phyloP scores from a whole-genome alignment of 2,329 filamentous ascomycete genomes.

The Colletotrichum tropicicola region DNA sequence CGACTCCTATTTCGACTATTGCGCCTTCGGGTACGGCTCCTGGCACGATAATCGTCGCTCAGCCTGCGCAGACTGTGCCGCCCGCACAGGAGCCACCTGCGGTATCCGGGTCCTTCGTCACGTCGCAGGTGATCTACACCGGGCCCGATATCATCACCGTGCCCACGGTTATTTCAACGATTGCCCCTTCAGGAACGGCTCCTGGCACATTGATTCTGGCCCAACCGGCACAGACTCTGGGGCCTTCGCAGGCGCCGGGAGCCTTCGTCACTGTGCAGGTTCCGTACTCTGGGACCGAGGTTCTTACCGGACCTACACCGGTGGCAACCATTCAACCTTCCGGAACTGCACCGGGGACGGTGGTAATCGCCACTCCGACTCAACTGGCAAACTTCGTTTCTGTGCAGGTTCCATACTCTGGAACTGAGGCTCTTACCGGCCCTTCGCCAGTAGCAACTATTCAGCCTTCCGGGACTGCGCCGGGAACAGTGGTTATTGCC shows the following conservation, averaged over 20 bases:
- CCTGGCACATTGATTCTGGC: neutral
- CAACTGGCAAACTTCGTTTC: too few species aligned
- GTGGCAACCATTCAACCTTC: too few species aligned
- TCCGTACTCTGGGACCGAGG: too few species aligned
- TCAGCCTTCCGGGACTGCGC: too few species aligned
- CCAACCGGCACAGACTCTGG: neutral
- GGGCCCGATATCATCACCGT: neutral
- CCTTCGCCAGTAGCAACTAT: too few species aligned
- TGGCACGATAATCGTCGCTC: conserved; percentile 15
- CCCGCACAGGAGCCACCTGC: neutral
- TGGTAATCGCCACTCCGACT: too few species aligned
- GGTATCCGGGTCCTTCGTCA: conserved; percentile 1
- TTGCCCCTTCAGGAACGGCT: neutral
- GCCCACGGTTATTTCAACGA: neutral
- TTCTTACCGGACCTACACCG: too few species aligned
- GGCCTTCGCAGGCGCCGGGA: too few species aligned
- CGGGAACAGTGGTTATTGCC: too few species aligned
- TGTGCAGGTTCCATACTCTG: too few species aligned
- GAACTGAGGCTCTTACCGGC: too few species aligned
- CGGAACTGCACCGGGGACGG: too few species aligned
- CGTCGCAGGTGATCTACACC: conserved; percentile 5
- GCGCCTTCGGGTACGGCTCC: neutral
- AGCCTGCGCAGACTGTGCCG: neutral
- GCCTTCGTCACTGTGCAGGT: neutral
- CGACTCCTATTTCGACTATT: conserved; percentile 3